Evolutionary conservation across 1,284 basidiomycete genomes (phyloP).

Genomic region (Termitomyces sp.): DNA sequence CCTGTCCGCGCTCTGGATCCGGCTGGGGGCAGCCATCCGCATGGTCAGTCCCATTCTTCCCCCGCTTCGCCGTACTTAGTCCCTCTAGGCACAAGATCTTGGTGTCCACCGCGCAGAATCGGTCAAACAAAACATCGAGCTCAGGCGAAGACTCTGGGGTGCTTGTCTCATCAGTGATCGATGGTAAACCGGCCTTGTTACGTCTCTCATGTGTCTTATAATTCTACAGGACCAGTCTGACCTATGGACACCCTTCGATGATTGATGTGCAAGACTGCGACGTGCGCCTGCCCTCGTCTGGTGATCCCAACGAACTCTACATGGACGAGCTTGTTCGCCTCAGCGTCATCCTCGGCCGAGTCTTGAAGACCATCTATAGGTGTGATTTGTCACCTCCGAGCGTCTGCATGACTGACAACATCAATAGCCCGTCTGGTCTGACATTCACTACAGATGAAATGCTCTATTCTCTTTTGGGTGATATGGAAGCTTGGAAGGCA

Average conservation of each 20-base stretch:
- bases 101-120: conserved; percentile 86
- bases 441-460: conserved; percentile 77
- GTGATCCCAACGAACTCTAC: conserved; percentile 66
- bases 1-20: conserved; percentile 72
- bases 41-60: conserved; percentile 54
- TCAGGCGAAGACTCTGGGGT: conserved; percentile 84
- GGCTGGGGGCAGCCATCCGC: conserved; percentile 73
- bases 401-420: conserved; percentile 1
- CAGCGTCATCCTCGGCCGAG: conserved; percentile 81
- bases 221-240: conserved; percentile 59
- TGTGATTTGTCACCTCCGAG: conserved; percentile 20
- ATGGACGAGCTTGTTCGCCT: conserved; percentile 85
- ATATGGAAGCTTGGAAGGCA: conserved; percentile 76
- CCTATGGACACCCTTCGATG: conserved; percentile 85
- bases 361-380: conserved; percentile 90
- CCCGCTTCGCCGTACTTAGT: conserved; percentile 8
- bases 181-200: conserved; percentile 51
- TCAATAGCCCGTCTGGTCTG: conserved; percentile 75
- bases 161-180: conserved; percentile 88
- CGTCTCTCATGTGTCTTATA: not conserved
- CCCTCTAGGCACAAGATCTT: conserved; percentile 79
- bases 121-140: conserved; percentile 71
- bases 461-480: conserved; percentile 61
- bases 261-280: conserved; percentile 94
- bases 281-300: conserved; percentile 79